Evolutionary conservation across 805 yeast species (phyloP), one percentile per base, ranked within the genome.

Genomic region (Candida chilensis): DNA sequence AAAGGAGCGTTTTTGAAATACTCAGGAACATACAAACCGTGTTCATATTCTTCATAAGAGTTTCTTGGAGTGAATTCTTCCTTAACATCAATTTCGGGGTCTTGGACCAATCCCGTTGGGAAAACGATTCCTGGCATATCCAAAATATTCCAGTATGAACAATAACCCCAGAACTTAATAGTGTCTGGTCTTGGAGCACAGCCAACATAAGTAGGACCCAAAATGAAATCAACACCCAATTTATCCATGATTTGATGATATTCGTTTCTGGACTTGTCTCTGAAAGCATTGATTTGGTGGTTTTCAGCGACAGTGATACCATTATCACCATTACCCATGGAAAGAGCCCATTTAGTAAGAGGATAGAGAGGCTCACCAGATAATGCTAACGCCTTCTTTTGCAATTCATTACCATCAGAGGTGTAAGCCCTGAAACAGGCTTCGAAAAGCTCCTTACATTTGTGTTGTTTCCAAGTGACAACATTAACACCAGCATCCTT

Each of bases 131-230:
- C 49, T 20, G 69, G 69, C 36, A 62, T 54, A 41, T 63, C 69
- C 32, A 60, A 44, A 27, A 63, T 36, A 40, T 63, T 63, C 45
- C 45, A 63, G 38, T 62, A 52, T n/a, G 66, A 43, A 14, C 68
- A 62, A 42, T 63, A 63, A 3, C 66, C 57, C 69, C 69, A 63
- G 40, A 57, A 57, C 44, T 57, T 62, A n/a, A 54, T 51, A 31
- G 48, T 50, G 37, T 56, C 62, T 2, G 60, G 48, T 30, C 48
- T 43, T 5, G 68, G 67, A 3, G 69, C 66, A 27, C 60, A 67
- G 37, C 61, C 62, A 42, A 54, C 52, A 43, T 61, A 61, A 18
- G 54, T 39, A 28, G 68, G 67, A 35, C 57, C 44, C 26, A 63
- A 41, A 30, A 63, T 56, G 32, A 62, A 52, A 37, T 62, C 69